Evolutionary conservation across 2,329 filamentous ascomycete genomes (phyloP), one percentile per base, ranked within the genome.

Genomic region (Plectosphaerella cucumerina): DNA sequence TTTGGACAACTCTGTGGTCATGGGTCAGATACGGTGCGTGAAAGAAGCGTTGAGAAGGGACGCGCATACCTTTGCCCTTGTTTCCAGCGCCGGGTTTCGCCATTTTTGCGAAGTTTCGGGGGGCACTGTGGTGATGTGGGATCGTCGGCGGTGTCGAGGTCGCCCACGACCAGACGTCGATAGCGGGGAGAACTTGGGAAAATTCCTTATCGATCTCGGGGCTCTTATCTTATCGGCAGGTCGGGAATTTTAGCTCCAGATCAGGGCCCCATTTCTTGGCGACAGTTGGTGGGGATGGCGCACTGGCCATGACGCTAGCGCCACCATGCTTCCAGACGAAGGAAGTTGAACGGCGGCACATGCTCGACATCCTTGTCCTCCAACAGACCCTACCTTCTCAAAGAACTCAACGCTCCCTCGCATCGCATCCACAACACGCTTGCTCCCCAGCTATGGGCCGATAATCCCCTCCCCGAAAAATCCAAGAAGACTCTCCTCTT

Each of bases 1-100:
- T 52, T 83, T 68, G 5, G 87, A 89, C 37, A 76, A 74, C 50
- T 73, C 84, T 88, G 62, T 42, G 5, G 18, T 8, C n/a, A 42
- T 2, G 6, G 9, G 12, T 18, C 20, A 20, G 18, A 12, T 10
- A 4, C n/a, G 8, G 26, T 9, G 26, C 6, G 26, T 4, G 3
- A 31, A 42, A 20, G 6, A n/a, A n/a, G n/a, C n/a, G 42, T 15
- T 2, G 18, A 4, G 1, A 0, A 14, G 18, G 41, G 6, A 4
- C 15, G 10, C 43, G 39, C 53, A 33, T 44, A 62, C 66, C 62
- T 54, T 60, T 66, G 47, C 51, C 60, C 56, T 65, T 68, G 44
- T 66, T 68, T 31, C 62, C 48, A 44, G 37, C 39, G 31, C 53
- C 48, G 33, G 53, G 53, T 41, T 56, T 56, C 41, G 55, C 55